Percentiles rank a stretch among this genome's conserved stretches.
Evolutionary conservation across 1,139 yeast genomes (phyloP).

Genomic region (Torulaspora globosa): DNA sequence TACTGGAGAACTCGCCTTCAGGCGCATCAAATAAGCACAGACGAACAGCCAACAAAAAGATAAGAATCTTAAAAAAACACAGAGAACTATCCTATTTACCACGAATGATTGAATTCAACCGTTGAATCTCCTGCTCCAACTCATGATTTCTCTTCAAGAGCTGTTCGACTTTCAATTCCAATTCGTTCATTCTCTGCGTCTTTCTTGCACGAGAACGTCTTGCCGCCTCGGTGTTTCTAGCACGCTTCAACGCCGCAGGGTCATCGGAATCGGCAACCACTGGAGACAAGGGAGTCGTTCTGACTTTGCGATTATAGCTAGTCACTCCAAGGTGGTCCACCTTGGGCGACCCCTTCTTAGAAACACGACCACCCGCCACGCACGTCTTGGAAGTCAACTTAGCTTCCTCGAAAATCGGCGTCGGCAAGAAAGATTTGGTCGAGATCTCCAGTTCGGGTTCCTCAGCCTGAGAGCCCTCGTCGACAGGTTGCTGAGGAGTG

Average conservation of each 20-base stretch:
- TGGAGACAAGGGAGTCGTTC: constrained; percentile 62
- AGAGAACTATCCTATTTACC: constrained; percentile 3
- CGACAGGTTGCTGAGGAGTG: constrained; percentile 12
- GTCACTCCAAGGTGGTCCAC: constrained; percentile 62
- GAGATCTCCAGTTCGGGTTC: constrained; percentile 20
- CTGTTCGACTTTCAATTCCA: constrained; percentile 71
- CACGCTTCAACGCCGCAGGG: constrained; percentile 74
- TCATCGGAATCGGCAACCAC: constrained; percentile 56
- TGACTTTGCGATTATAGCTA: constrained; percentile 60
- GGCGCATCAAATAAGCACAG: no score
- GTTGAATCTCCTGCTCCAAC: constrained; percentile 55
- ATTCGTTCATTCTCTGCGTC: constrained; percentile 78
- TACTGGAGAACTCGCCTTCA: no score
- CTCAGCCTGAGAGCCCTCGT: neutral
- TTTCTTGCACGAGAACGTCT: constrained; percentile 92
- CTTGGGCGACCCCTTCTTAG: constrained; percentile 26
- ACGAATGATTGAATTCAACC: constrained; percentile 43
- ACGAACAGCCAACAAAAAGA: neutral
- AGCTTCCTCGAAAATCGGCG: constrained; percentile 34
- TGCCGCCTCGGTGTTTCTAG: constrained; percentile 95
- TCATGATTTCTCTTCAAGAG: constrained; percentile 52
- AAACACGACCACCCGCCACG: constrained; percentile 12
- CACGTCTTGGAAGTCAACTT: constrained; percentile 14
- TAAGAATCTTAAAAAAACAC: neutral
- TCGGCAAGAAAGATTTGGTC: constrained; percentile 24